Percentiles rank a stretch among this genome's conserved stretches.
These are phyloP conservation scores for Pichia sp. DNA, from an alignment of 1,139 yeast genomes.

Conservation along the genomic window DNA sequence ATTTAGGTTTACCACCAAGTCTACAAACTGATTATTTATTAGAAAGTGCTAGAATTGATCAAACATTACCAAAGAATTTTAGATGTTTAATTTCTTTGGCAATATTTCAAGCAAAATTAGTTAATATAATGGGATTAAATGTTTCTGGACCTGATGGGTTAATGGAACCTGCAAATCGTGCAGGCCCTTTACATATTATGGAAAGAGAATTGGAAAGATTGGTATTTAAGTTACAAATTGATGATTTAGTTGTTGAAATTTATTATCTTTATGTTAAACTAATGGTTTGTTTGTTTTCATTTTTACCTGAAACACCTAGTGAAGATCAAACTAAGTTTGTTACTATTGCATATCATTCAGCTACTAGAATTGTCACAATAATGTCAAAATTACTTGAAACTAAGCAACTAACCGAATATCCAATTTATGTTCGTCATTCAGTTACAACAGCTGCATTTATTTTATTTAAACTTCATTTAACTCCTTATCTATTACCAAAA, in stretches of 20 bases:
- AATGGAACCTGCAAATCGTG: slow-evolving; percentile 76
- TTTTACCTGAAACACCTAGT: slow-evolving; percentile 83
- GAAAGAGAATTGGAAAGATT: slow-evolving; percentile 74
- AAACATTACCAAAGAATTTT: slow-evolving; percentile 61
- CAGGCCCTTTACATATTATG: slow-evolving; percentile 67
- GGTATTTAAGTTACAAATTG: slow-evolving; percentile 54
- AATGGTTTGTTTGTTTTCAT: slow-evolving; percentile 85
- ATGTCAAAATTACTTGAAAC: slow-evolving; percentile 65
- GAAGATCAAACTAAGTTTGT: slow-evolving; percentile 86
- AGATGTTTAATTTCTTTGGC: slow-evolving; percentile 68
- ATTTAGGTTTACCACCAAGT: slow-evolving; percentile 82
- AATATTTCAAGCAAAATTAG: slow-evolving; percentile 78
- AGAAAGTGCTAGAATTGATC: slow-evolving; percentile 71
- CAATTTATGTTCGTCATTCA: slow-evolving; percentile 81
- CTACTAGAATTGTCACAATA: slow-evolving; percentile 76
- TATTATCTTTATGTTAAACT: slow-evolving; percentile 73
- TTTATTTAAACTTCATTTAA: slow-evolving; percentile 73
- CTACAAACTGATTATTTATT: slow-evolving; percentile 77
- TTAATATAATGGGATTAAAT: slow-evolving; percentile 81
- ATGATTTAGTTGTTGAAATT: slow-evolving; percentile 68
- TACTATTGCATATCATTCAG: slow-evolving; percentile 71
- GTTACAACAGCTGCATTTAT: slow-evolving; percentile 76
- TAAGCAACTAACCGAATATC: slow-evolving; percentile 71
- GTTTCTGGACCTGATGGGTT: slow-evolving; percentile 89
- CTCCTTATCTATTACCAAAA: slow-evolving; percentile 68